Base-by-base conservation (phyloP, 805 yeast genomes). In the Priceomyces haplophilus region DNA sequence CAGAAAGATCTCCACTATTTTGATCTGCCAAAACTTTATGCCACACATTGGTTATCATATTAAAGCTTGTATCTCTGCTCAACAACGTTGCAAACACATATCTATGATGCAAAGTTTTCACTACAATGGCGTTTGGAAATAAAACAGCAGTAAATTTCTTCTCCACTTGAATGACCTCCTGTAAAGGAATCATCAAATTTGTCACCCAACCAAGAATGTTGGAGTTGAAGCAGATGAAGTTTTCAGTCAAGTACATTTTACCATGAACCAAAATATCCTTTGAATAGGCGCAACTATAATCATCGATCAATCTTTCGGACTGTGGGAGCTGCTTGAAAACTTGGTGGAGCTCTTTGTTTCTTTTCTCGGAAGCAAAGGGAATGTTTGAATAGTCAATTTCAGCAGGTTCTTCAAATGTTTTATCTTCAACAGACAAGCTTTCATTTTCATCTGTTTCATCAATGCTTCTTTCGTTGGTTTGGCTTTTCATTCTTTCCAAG, bases 231-330 rank as follows among this genome's bases (percentile, higher is more conserved):
- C 83, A 75, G 13, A 84, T 59, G 51, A 72, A 73, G 42, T 69
- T 65, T 43, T 78, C 79, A 33, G 81, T 72, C 5, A 84, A 59
- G 57, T 78, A 83, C 55, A 84, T 54, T 47, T 77, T 72, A 13
- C 90, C 90, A 48, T 84, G 90, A 13, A 82, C 69, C 24, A 84
- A 61, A 31, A 84, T 80, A 50, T 84, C 89, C 41, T 76, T 72
- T 15, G 82, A 79, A 23, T 76, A 65, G 0, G 89, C 89, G 64
- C 89, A 83, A 15, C 79, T 72, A 52, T 67, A 79, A 48, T 82
- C 88, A 20, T 75, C 80, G 32, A 83, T 66, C n/a, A 82, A 65
- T 23, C 69, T 60, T 51, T 83, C 90, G 20, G 55, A 59, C 1
- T 61, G 43, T 3, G 79, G 76, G 1, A 83, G 54, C 34, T 75